Percentiles rank a stretch among this genome's conserved stretches.
Evolutionary conservation across 192 early-diverging fungal genomes (phyloP).

Genomic region (Globomyces pollinis-pini): DNA sequence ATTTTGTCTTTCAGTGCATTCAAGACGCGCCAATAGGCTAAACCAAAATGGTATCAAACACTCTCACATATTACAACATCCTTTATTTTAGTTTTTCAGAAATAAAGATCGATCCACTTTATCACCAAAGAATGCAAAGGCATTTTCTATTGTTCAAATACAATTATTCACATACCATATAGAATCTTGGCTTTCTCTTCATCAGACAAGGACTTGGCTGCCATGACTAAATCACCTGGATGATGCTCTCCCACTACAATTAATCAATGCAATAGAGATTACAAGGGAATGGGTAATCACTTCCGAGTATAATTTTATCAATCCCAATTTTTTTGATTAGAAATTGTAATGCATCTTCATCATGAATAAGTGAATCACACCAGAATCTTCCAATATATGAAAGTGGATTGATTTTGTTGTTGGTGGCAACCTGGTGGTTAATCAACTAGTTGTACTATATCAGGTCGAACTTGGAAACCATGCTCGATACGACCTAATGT

Average conservation of each 20-base stretch:
- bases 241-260: slow-evolving; percentile 51
- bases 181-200: slow-evolving; percentile 56
- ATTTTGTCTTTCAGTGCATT: too few species aligned
- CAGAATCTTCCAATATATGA: slow-evolving; percentile 50
- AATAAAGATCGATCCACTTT: too few species aligned
- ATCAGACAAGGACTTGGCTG: slow-evolving; percentile 41
- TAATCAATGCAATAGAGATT: slow-evolving; percentile 3
- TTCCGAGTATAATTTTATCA: not conserved
- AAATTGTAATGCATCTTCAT: slow-evolving; percentile 54
- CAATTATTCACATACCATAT: too few species aligned
- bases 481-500: slow-evolving; percentile 62
- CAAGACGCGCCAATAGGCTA: too few species aligned
- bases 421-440: too few species aligned
- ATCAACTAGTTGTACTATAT: too few species aligned
- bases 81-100: too few species aligned
- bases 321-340: slow-evolving; percentile 57
- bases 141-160: too few species aligned
- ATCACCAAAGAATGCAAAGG: slow-evolving; percentile 40
- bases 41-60: too few species aligned
- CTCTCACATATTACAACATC: too few species aligned
- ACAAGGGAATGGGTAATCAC: not conserved
- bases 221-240: slow-evolving; percentile 54
- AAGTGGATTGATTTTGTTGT: slow-evolving; percentile 43
- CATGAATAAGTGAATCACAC: slow-evolving; percentile 59
- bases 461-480: slow-evolving; percentile 58